A percentile compares a stretch with the other conserved stretches of the same genome.
These are phyloP conservation scores for Myochromella boudieri DNA, from an alignment of 768 basidiomycete genomes.

Conservation along the genomic window DNA sequence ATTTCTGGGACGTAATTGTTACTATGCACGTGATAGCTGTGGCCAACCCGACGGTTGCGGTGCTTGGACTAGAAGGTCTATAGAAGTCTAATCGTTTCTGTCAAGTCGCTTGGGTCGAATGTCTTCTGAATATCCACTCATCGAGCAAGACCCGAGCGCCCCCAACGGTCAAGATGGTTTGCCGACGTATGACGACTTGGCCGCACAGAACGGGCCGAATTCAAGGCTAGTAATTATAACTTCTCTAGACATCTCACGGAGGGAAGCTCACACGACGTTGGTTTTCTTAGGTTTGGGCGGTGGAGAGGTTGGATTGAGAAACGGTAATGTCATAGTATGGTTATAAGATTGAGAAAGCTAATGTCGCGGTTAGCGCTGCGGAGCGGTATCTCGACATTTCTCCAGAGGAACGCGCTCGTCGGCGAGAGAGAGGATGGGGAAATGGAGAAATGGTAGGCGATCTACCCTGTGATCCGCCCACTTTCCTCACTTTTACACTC, in stretches of 20 bases:
- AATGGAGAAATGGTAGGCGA: conserved; percentile 33
- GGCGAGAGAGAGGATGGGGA: conserved; percentile 74
- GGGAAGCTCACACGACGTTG: conserved; percentile 9
- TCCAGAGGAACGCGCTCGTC: conserved; percentile 52
- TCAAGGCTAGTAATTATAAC: conserved; percentile 58
- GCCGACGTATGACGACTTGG: conserved; percentile 82
- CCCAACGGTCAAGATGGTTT: conserved; percentile 49
- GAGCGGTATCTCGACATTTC: conserved; percentile 73
- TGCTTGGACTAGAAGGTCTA: not conserved
- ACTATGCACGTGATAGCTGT: conserved; percentile 3
- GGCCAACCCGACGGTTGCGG: conserved; percentile 2
- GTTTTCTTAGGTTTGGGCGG: conserved; percentile 64
- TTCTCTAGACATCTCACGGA: not conserved
- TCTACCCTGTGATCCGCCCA: not conserved
- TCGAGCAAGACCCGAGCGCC: conserved; percentile 44
- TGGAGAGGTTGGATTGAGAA: conserved; percentile 92
- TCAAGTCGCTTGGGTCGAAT: conserved; percentile 13
- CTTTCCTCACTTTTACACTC: too few species aligned
- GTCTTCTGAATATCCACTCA: conserved; percentile 19
- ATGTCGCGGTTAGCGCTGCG: conserved; percentile 58
- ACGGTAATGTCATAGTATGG: conserved; percentile 43
- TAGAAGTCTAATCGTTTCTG: not conserved
- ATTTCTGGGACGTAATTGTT: too few species aligned
- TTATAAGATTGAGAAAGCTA: conserved; percentile 4
- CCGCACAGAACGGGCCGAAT: conserved; percentile 74